These are phyloP conservation scores for Auricularia heimuer DNA, from an alignment of 768 basidiomycete species.

Conservation along the genomic window DNA sequence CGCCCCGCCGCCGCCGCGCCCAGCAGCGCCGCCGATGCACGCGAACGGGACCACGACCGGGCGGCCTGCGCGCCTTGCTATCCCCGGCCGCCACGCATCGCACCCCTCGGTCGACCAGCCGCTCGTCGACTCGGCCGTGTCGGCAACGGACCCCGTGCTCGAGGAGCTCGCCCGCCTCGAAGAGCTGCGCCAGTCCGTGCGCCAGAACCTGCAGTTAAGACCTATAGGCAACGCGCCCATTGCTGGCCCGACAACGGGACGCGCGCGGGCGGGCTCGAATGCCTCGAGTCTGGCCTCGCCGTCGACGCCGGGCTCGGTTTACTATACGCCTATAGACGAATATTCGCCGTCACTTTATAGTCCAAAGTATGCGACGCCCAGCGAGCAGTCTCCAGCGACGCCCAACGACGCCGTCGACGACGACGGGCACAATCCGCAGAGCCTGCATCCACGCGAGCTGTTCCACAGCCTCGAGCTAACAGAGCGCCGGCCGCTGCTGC, in stretches of 20 bases:
- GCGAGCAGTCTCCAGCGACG: neutral
- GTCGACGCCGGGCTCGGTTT: conserved; percentile 24
- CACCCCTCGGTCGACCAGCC: neutral
- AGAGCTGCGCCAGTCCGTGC: neutral
- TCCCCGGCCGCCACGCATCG: neutral
- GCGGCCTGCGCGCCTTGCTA: neutral
- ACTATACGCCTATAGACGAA: conserved; percentile 45
- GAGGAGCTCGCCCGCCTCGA: neutral
- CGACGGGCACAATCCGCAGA: neutral
- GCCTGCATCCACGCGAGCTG: conserved; percentile 1
- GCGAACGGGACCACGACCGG: neutral
- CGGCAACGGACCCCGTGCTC: neutral
- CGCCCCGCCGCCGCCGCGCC: neutral
- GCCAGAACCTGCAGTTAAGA: neutral
- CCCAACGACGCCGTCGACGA: too few relatives aligned
- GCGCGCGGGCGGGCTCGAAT: neutral
- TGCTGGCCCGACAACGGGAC: neutral
- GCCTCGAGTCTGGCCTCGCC: neutral
- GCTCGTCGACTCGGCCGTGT: neutral
- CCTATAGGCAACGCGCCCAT: neutral
- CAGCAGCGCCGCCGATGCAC: neutral
- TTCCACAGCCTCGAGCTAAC: conserved; percentile 25
- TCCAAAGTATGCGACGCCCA: conserved; percentile 17
- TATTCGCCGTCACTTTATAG: conserved; percentile 18
- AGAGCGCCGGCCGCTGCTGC: conserved; percentile 48